A percentile compares a stretch with the other conserved stretches of the same genome.
These are phyloP conservation scores for Proliferodiscus dingleyae DNA, from an alignment of 2,329 filamentous ascomycete species.

Conservation along the genomic window DNA sequence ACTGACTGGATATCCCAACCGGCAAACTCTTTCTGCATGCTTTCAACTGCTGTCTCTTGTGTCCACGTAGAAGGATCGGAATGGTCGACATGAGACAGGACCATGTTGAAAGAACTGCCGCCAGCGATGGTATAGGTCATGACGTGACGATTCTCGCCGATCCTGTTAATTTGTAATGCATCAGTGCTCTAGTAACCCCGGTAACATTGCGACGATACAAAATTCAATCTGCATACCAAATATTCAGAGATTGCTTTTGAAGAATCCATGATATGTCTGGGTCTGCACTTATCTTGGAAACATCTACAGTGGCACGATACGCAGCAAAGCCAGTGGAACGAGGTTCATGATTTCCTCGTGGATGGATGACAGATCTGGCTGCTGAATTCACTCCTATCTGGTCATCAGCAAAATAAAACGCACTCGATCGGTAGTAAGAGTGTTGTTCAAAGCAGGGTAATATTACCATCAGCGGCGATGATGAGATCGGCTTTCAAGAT, in stretches of 20 bases:
- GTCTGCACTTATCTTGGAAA: slow-evolving; percentile 33
- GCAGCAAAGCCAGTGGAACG: slow-evolving; percentile 36
- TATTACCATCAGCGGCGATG: slow-evolving; percentile 35
- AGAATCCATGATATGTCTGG: slow-evolving; percentile 37
- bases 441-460: not conserved
- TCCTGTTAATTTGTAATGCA: slow-evolving; percentile 9
- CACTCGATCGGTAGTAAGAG: not conserved
- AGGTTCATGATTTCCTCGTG: slow-evolving; percentile 29
- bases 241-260: slow-evolving; percentile 32
- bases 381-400: slow-evolving; percentile 32
- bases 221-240: slow-evolving; percentile 19
- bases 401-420: too few species aligned
- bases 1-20: slow-evolving; percentile 11
- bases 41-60: slow-evolving; percentile 22
- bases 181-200: not conserved
- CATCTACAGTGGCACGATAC: slow-evolving; percentile 38
- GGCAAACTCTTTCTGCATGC: slow-evolving; percentile 8
- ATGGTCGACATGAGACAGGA: slow-evolving; percentile 21
- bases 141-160: slow-evolving; percentile 27
- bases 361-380: slow-evolving; percentile 19
- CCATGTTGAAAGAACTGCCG: slow-evolving; percentile 24
- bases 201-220: too few species aligned
- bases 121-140: slow-evolving; percentile 30
- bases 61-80: slow-evolving; percentile 32
- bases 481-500: slow-evolving; percentile 30